These are phyloP conservation scores for Myrica gale DNA, from an alignment of 306 rosid genomes.

Conservation along the genomic window DNA sequence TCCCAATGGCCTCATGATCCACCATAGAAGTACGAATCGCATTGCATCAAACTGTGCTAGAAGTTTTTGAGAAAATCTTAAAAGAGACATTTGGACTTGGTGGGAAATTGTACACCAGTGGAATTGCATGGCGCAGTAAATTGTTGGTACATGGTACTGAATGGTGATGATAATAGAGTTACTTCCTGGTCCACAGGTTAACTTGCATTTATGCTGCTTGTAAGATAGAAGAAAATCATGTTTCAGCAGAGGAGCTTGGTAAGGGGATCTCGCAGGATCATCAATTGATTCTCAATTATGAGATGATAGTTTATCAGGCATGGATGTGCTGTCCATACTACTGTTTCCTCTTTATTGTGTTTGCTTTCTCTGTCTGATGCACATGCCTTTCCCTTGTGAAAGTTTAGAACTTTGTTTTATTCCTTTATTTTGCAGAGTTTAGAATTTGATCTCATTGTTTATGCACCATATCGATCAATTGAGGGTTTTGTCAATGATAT, in stretches of 20 bases:
- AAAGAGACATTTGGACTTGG: background rate
- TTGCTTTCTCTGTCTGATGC: constrained; percentile 9
- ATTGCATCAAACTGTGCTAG: constrained; percentile 16
- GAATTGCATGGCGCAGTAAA: background rate
- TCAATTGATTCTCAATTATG: constrained; percentile 98
- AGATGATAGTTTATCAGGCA: constrained; percentile 99
- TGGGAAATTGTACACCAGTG: background rate
- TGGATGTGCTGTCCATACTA: constrained; percentile 51
- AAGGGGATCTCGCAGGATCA: constrained; percentile 99
- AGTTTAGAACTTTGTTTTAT: background rate
- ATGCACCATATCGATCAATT: constrained; percentile 81
- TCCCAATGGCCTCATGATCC: background rate
- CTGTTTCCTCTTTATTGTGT: constrained; percentile 9
- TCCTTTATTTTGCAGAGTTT: constrained; percentile 60
- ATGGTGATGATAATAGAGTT: constrained; percentile 11
- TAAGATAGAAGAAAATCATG: constrained; percentile 98
- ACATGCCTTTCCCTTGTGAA: constrained; percentile 33
- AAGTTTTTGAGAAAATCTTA: background rate
- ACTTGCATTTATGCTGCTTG: constrained; percentile 98
- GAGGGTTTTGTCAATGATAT: constrained; percentile 73
- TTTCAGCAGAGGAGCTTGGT: constrained; percentile 99
- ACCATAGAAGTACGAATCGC: constrained; percentile 13
- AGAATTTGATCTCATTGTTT: constrained; percentile 92
- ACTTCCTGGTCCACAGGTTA: constrained; percentile 54
- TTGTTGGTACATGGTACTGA: background rate